phyloP scores from a whole-genome alignment of 305 asterid genomes.

The Vinca major region DNA sequence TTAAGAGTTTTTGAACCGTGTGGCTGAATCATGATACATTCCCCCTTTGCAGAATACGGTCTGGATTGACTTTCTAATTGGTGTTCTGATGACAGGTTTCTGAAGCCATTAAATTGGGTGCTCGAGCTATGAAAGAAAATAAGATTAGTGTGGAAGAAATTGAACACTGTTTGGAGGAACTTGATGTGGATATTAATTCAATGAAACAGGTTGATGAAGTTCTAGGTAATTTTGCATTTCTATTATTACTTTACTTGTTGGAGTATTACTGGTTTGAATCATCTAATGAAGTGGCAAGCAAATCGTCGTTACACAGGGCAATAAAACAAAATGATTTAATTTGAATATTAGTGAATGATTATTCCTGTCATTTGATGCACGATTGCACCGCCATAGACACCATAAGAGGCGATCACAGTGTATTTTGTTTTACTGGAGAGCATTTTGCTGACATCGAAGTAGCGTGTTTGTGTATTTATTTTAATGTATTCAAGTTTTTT shows the following conservation, averaged over 20 bases:
- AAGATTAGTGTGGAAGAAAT: constrained; percentile 53
- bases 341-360: background rate
- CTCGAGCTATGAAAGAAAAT: constrained; percentile 50
- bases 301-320: background rate
- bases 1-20: background rate
- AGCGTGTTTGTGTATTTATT: background rate
- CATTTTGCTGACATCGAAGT: background rate
- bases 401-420: background rate
- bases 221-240: constrained; percentile 32
- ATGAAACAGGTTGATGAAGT: constrained; percentile 51
- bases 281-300: background rate
- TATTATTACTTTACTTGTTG: background rate
- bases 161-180: constrained; percentile 54
- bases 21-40: background rate
- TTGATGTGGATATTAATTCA: constrained; percentile 50
- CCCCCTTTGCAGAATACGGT: background rate
- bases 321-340: background rate
- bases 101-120: constrained; percentile 62
- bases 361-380: background rate
- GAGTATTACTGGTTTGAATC: background rate
- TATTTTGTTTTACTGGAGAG: background rate
- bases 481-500: background rate
- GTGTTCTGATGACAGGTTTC: constrained; percentile 42
- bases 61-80: constrained; percentile 9
- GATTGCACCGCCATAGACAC: background rate